phyloP scores from a whole-genome alignment of 2,329 filamentous ascomycete species.

The Botryosphaeria dothidea region DNA sequence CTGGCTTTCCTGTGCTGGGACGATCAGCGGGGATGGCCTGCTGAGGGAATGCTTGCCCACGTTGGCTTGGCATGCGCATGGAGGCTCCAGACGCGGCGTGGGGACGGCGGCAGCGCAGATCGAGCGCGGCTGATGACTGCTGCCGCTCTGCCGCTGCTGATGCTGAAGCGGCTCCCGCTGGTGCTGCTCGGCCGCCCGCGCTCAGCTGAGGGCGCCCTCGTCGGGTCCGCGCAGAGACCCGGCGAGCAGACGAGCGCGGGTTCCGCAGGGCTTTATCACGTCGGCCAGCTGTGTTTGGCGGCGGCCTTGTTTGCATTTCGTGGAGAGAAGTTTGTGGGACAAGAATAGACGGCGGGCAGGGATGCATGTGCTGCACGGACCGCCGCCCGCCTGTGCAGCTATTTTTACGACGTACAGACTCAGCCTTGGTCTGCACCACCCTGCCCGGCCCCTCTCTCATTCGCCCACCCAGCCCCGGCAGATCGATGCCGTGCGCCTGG shows the following conservation, averaged over 20 bases:
- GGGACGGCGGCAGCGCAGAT: neutral
- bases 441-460: neutral
- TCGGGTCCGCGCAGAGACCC: neutral
- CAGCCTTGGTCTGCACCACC: neutral
- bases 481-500: conserved; percentile 13
- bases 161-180: no score
- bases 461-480: neutral
- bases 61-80: neutral
- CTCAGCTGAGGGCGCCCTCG: neutral
- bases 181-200: neutral
- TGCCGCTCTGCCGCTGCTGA: neutral
- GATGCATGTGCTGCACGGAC: neutral
- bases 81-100: no score
- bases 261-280: neutral
- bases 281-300: neutral
- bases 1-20: neutral
- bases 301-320: neutral
- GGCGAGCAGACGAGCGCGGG: neutral
- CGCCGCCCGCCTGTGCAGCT: no score
- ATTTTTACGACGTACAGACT: conserved; percentile 3
- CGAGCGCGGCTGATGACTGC: neutral
- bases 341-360: neutral
- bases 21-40: neutral
- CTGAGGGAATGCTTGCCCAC: neutral
- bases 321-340: neutral